Conservation (phyloP, 192 early-diverging fungal species). For the Backusella luteola region DNA sequence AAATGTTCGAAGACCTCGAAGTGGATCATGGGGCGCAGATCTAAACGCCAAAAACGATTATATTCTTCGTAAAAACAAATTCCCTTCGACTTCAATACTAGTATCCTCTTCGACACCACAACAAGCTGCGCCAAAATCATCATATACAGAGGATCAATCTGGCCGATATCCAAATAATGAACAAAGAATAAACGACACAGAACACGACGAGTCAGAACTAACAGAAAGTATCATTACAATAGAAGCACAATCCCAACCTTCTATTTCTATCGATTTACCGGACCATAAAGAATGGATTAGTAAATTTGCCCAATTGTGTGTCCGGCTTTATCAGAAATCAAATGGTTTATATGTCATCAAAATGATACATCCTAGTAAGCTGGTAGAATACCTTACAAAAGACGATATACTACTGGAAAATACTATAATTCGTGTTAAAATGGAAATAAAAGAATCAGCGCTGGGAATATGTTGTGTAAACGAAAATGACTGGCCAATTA, state of each 20-base stretch:
- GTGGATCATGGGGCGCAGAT: not conserved
- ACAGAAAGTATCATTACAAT: constrained; percentile 5
- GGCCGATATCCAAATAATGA: not conserved
- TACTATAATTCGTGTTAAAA: not conserved
- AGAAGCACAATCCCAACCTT: not conserved
- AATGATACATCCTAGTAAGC: not conserved
- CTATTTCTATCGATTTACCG: not conserved
- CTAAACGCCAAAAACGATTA: not conserved
- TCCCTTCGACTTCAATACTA: not conserved
- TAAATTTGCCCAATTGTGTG: constrained; percentile 7
- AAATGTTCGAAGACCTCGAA: not conserved
- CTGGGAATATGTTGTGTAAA: not conserved
- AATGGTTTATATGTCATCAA: not conserved
- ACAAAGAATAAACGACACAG: not conserved
- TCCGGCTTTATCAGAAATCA: not conserved
- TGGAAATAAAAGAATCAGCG: not conserved
- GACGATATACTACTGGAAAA: not conserved
- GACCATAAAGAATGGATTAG: not conserved
- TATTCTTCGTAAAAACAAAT: not conserved
- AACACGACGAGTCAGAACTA: not conserved
- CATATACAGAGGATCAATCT: not conserved
- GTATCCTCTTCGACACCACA: not conserved
- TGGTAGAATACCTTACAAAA: constrained; percentile 1
- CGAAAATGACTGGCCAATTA: constrained; percentile 11
- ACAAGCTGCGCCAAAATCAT: not conserved